Evolutionary conservation across 495 filamentous ascomycete genomes (phyloP).

Genomic region (Neurospora sp.): DNA sequence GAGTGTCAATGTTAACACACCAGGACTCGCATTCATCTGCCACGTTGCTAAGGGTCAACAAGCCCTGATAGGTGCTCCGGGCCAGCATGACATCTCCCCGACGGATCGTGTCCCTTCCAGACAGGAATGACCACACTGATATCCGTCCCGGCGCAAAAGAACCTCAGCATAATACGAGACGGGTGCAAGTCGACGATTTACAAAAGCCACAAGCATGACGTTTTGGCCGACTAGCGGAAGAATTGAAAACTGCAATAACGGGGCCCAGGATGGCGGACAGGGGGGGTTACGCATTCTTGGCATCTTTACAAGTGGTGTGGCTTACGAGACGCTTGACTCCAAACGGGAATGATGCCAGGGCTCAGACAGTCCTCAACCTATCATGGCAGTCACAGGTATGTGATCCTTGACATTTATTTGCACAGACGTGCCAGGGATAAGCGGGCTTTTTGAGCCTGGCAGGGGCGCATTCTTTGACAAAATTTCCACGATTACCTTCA

Average conservation of each 20-base stretch:
- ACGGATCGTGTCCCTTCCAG: neutral
- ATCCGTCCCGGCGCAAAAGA: neutral
- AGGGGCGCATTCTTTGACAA: conserved; percentile 15
- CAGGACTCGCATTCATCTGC: neutral
- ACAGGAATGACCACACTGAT: neutral
- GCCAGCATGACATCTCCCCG: neutral
- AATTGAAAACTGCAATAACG: conserved; percentile 10
- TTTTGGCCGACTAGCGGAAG: neutral
- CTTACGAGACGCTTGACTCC: conserved; percentile 7
- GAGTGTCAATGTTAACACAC: neutral
- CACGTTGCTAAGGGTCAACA: neutral
- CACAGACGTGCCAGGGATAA: conserved; percentile 10
- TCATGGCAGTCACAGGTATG: conserved; percentile 4
- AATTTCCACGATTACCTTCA: conserved; percentile 2
- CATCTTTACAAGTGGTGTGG: neutral
- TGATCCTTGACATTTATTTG: conserved; percentile 15
- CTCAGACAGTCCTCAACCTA: conserved; percentile 8
- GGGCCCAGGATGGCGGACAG: neutral
- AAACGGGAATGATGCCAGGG: conserved; percentile 8
- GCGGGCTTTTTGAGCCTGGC: conserved; percentile 4
- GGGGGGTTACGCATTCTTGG: conserved; percentile 3
- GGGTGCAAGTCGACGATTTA: neutral
- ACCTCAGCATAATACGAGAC: neutral
- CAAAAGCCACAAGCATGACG: neutral
- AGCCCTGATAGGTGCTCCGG: neutral